Evolutionary conservation across 179 eudicot genomes (phyloP).

Genomic region (Amaranthus tricolor): DNA sequence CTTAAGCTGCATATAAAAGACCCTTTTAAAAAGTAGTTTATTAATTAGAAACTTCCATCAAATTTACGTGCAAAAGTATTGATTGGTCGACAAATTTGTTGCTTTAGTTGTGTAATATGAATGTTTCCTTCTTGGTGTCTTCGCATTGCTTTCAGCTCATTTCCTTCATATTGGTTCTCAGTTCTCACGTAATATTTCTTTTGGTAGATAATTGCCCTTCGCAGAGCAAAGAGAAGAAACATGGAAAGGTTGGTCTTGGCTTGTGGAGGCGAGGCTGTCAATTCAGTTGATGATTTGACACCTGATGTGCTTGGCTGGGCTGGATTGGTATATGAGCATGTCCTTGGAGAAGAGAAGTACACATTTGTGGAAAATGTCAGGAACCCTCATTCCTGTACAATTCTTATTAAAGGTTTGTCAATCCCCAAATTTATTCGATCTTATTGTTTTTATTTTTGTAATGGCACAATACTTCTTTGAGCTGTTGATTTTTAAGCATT

Average conservation of each 20-base stretch:
- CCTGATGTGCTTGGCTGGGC: conserved; percentile 98
- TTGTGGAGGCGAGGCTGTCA: conserved; percentile 96
- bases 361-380: conserved; percentile 94
- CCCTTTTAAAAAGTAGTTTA: too few species aligned
- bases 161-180: not conserved
- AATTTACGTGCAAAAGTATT: too few species aligned
- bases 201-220: conserved; percentile 73
- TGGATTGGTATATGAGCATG: conserved; percentile 93
- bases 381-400: conserved; percentile 91
- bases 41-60: too few species aligned
- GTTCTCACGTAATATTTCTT: conserved; percentile 16
- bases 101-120: not conserved
- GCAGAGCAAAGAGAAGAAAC: conserved; percentile 94
- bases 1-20: too few species aligned
- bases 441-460: not conserved
- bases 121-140: not conserved
- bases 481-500: not conserved
- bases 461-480: not conserved
- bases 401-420: conserved; percentile 76
- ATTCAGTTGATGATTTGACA: conserved; percentile 88
- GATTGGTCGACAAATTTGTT: not conserved
- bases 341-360: conserved; percentile 94
- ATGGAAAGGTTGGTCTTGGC: conserved; percentile 97
- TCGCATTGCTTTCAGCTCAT: not conserved
- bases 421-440: not conserved